Evolutionary conservation across 208 protist species (phyloP), one percentile per base, ranked within the genome.

Genomic region (Trypanosoma cruzi): DNA sequence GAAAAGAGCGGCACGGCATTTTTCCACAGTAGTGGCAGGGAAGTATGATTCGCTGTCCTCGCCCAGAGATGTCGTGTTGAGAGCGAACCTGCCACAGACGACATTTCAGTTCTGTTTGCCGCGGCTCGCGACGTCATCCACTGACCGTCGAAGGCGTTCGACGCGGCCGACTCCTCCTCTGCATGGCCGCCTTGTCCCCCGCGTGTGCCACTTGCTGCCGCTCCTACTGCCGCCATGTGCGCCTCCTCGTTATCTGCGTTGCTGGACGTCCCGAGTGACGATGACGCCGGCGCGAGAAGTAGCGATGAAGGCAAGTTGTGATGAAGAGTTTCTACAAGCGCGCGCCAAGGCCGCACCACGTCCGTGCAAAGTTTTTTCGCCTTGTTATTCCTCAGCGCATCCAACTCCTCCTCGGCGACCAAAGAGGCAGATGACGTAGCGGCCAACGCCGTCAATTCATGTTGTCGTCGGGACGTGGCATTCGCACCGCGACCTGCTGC

Each of bases 1-100:
- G 73, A 37, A 37, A 75, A 74, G 5, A 96, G 75, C 14, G 86
- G 88, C 4, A 79, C 77, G 0, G 77, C 78, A 48, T 86, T 80
- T 69, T 96, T 93, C 80, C 84, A 96, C 20, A 92, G 76, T 26
- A 96, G 70, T 2, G 86, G 85, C 29, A 85, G 71, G 42, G 54
- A 26, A n/a, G 80, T 76, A 44, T 73, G 75, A 53, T 71, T 75
- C 8, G 71, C 64, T 59, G 49, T 10, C 44, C 29, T 22, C 13
- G 14, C 32, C 71, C 63, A 71, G 0, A 64, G 29, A 28, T 57
- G 60, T 24, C 46, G 34, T 13, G 32, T 6, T 34, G 53, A 26
- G 8, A 24, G 4, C 13, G 10, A 37, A 37, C 26, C 28, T 14
- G 48, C 48, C 8, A 26, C 1, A n/a, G 48, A 4, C 1, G 48